Evolutionary conservation across 257 asterid genomes (phyloP).

Genomic region (Paraleonurus japonicus): DNA sequence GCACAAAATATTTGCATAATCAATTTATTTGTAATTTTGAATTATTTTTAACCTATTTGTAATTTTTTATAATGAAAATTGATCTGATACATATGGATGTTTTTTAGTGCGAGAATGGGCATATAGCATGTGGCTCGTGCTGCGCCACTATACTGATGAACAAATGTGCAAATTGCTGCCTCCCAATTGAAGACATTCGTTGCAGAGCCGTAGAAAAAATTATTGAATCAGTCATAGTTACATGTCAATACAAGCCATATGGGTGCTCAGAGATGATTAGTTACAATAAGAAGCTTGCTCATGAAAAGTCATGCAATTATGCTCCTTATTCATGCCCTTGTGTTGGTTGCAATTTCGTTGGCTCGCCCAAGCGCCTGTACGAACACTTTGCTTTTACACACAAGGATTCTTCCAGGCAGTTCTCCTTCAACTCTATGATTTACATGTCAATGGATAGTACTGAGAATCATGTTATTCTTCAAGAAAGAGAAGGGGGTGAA

Average conservation of each 20-base stretch:
- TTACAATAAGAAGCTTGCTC: constrained; percentile 42
- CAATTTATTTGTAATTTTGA: too few species aligned
- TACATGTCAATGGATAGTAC: constrained; percentile 16
- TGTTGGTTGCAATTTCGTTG: constrained; percentile 31
- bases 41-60: too few species aligned
- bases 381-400: constrained; percentile 33
- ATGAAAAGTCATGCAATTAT: constrained; percentile 46
- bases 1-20: too few species aligned
- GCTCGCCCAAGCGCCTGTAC: constrained; percentile 32
- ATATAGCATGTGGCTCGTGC: constrained; percentile 71
- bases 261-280: constrained; percentile 53
- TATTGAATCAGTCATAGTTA: constrained; percentile 47
- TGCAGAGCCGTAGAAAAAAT: constrained; percentile 69
- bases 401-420: constrained; percentile 11
- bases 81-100: constrained; percentile 25
- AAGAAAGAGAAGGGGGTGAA: constrained; percentile 22
- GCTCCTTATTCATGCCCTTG: constrained; percentile 62
- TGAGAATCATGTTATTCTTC: constrained; percentile 39
- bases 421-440: constrained; percentile 23
- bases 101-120: constrained; percentile 86
- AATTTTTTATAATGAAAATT: constrained; percentile 13
- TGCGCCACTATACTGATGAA: constrained; percentile 38
- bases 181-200: constrained; percentile 60
- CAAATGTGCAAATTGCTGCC: constrained; percentile 60
- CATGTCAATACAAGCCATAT: constrained; percentile 39